Conservation (phyloP, 176 grass and related monocot genomes). For the Typha latifolia region DNA sequence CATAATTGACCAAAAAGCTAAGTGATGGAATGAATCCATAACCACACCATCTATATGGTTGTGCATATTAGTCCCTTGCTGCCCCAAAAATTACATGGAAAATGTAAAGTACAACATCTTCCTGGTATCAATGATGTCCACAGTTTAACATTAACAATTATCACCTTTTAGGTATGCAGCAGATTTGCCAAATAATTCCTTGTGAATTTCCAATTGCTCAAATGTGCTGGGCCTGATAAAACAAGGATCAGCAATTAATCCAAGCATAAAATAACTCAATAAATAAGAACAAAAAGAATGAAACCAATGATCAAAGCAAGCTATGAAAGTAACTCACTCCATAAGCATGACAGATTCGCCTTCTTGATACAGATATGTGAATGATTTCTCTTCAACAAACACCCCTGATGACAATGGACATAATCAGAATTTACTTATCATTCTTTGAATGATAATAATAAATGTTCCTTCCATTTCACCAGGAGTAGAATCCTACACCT, state of each 20-base stretch:
- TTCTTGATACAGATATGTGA: conserved; percentile 93
- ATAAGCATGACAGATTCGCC: conserved; percentile 63
- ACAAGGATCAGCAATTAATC: not conserved
- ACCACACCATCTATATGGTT: not conserved
- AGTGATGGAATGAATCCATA: not conserved
- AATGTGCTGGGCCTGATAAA: conserved; percentile 70
- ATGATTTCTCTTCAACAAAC: conserved; percentile 90
- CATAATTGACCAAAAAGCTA: not conserved
- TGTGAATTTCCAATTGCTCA: conserved; percentile 89
- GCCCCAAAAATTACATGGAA: not conserved
- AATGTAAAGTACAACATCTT: too few species aligned
- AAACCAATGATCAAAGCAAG: not conserved
- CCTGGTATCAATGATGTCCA: not conserved
- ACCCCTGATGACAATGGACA: conserved; percentile 46
- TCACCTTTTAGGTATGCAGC: conserved; percentile 74
- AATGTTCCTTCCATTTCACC: not conserved
- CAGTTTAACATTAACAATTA: not conserved
- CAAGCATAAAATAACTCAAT: not conserved
- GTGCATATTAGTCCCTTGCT: not conserved
- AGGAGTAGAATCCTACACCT: not conserved
- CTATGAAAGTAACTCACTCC: conserved; percentile 61
- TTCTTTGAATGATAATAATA: not conserved
- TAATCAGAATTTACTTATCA: not conserved
- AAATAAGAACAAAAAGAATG: not conserved
- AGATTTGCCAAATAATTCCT: conserved; percentile 86